Conservation (phyloP, 257 asterid species). For the Coffea canephora region DNA sequence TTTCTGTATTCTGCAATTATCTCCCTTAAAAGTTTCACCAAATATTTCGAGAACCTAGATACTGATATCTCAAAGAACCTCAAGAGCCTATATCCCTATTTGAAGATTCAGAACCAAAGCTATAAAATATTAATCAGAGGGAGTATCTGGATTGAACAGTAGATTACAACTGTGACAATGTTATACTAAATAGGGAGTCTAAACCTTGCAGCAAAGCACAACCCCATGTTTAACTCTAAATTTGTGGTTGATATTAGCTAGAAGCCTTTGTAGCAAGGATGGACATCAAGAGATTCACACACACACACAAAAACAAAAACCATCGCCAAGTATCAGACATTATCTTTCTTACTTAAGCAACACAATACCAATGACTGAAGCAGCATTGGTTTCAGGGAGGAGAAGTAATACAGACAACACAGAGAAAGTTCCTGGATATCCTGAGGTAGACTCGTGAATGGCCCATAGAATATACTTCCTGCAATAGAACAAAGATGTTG, state of each 20-base stretch:
- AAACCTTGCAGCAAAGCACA: no score
- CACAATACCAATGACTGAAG: conserved; percentile 75
- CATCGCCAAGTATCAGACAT: not conserved
- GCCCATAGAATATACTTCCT: conserved; percentile 55
- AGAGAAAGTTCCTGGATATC: conserved; percentile 84
- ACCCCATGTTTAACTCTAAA: not conserved
- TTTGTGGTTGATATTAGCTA: not conserved
- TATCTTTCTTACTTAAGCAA: conserved; percentile 72
- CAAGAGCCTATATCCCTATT: not conserved
- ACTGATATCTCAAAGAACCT: not conserved
- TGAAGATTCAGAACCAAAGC: not conserved
- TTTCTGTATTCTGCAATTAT: not conserved
- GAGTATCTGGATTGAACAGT: not conserved
- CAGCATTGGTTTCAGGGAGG: conserved; percentile 51
- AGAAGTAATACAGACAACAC: conserved; percentile 73
- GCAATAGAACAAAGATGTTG: conserved; percentile 18
- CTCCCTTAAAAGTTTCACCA: not conserved
- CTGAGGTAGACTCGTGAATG: conserved; percentile 66
- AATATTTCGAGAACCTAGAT: not conserved
- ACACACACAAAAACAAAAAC: not conserved
- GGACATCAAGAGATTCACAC: not conserved
- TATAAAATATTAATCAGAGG: not conserved
- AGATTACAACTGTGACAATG: not conserved
- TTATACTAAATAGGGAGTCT: not conserved
- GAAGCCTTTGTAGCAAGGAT: conserved; percentile 1